Conservation (phyloP, 1,139 yeast species). For the Kodamaea arcana region DNA sequence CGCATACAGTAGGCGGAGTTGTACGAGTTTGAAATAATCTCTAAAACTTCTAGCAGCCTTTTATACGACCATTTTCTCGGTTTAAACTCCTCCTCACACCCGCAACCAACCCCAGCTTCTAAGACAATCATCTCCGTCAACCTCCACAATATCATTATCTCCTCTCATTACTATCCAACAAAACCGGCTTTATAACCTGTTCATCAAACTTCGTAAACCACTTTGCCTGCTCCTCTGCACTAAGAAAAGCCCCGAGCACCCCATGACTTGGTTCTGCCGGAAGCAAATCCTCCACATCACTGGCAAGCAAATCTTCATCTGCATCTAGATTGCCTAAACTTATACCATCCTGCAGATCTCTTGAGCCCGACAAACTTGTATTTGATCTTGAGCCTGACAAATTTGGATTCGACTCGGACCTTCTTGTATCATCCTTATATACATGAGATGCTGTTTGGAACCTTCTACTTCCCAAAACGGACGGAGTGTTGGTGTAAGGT, state of each 20-base stretch:
- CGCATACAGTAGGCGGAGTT: too few species aligned
- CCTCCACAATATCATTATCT: too few species aligned
- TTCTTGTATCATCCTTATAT: constrained; percentile 14
- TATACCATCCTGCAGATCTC: constrained; percentile 6
- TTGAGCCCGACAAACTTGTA: constrained; percentile 5
- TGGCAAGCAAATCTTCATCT: constrained; percentile 32
- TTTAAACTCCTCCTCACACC: too few species aligned
- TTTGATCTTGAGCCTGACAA: constrained; percentile 21
- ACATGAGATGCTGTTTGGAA: constrained; percentile 12
- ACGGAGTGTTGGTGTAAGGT: constrained; percentile 19
- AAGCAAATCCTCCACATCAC: constrained; percentile 41
- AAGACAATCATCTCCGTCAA: too few species aligned
- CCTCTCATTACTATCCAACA: constrained; percentile 50
- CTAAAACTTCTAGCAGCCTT: too few species aligned
- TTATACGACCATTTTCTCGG: too few species aligned
- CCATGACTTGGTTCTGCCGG: constrained; percentile 20
- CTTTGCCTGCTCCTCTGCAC: constrained; percentile 73
- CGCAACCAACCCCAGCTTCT: too few species aligned
- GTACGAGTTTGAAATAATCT: too few species aligned
- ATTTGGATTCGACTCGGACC: constrained; percentile 27
- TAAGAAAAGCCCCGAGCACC: constrained; percentile 40
- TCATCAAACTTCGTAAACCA: constrained; percentile 96
- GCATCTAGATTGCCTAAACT: constrained; percentile 16
- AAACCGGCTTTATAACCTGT: constrained; percentile 91
- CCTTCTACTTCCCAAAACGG: constrained; percentile 34